Evolutionary conservation across 1,284 basidiomycete species (phyloP), one percentile per base, ranked within the genome.

Genomic region (Cryptococcus deneoformans): DNA sequence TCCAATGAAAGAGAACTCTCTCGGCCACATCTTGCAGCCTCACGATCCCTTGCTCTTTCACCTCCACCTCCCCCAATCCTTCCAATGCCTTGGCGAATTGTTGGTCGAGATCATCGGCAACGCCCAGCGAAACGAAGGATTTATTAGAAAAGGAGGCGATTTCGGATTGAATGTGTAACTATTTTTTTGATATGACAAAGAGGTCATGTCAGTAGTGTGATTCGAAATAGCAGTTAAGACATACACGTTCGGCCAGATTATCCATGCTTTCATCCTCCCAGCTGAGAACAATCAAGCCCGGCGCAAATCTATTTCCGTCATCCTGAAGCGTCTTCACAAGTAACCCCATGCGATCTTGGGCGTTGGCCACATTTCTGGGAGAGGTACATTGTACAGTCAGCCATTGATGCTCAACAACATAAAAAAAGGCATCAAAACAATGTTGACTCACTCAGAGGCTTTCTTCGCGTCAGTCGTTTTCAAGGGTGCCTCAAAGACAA

Each of bases 241-340:
- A 20, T 20, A 20, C 20, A 47, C 67, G 51, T 5, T 60, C 57
- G 5, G 60, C 53, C 4, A 76, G 47, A 5, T 70, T 66, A 5
- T 70, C 67, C 0, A 71, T 52, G 5, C 60, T 59, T 54, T 74
- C 72, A n/a, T 66, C 61, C 38, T 69, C 65, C 72, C 71, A 74
- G 1, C 67, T 69, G 4, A 76, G n/a, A n/a, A 76, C 47, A 16
- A 76, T 45, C 52, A 76, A 56, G 1, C 62, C 55, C 1, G 69
- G 57, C 0, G 36, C 43, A 53, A 69, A 74, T 20, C 63, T 59
- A 35, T 66, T 62, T 3, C 34, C 37, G 5, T 43, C 40, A n/a
- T 59, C 52, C 38, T 61, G 49, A 10, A 57, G 42, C 0, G 57
- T 42, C 8, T 69, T 62, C 10, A 63, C 53, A 1, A 69, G 58